Base-by-base conservation (phyloP, 768 basidiomycete species). In the Russula ochroleuca region DNA sequence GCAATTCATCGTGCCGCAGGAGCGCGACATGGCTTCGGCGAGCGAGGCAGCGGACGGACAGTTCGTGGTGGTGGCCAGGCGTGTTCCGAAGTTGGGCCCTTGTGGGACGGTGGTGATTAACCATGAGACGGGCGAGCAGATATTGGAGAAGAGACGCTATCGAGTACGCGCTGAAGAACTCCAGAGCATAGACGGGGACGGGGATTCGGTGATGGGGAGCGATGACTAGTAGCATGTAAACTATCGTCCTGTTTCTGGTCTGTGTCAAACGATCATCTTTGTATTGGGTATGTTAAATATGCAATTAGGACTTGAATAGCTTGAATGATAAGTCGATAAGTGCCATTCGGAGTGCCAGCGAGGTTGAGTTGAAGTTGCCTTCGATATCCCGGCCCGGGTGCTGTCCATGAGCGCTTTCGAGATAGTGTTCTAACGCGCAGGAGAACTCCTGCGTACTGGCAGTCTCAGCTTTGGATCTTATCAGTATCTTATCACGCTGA, bases 61-160 rank as follows among this genome's bases (percentile, higher is more conserved):
- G 28, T 62, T 49, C 28, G 53, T 62, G 19, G 38, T 57, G 23
- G 62, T 53, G 33, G 43, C 41, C 21, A 54, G 35, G 38, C 54
- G 53, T 11, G 40, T 56, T 13, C 51, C 8, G 1, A 41, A 45
- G 52, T 19, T 67, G 28, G 57, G 62, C 31, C 65, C 65, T 15
- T 37, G 31, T 13, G 62, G 62, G 21, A 67, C 62, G 31, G 15
- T 28, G 45, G 31, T 67, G 15, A 28, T 53, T n/a, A 31, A 64
- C 33, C 50, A 52, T 9, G 33, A 23, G 13, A 67, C 65, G 19
- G 35, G 45, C 23, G 14, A 47, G 28, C 19, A 55, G 10, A 35
- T 58, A 4, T 1, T 58, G 61, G 54, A 49, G 47, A 62, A 45
- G 25, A 56, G 15, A 31, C 54, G 21, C 2, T 62, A 48, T 48